Conservation (phyloP, 345 rosid species). For the Trapa incisa region DNA sequence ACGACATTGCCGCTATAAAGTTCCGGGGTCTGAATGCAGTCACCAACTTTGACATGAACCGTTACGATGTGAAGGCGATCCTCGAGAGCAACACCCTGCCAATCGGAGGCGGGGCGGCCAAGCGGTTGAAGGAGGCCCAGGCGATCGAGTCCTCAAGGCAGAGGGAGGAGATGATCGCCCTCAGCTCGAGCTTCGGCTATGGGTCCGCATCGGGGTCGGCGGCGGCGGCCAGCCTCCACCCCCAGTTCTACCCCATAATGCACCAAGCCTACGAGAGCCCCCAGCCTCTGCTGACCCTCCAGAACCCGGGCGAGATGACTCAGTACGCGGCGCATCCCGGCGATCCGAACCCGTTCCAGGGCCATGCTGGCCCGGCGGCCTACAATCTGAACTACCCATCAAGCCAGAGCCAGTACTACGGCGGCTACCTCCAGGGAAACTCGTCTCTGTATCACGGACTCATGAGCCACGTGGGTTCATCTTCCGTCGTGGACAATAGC, state of each 20-base stretch:
- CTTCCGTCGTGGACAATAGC: conserved; percentile 23
- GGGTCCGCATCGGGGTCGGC: conserved; percentile 19
- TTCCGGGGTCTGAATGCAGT: conserved; percentile 87
- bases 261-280: conserved; percentile 46
- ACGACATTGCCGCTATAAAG: conserved; percentile 95
- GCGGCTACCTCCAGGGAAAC: conserved; percentile 53
- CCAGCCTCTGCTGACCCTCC: conserved; percentile 55
- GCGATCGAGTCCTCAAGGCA: conserved; percentile 76
- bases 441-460: conserved; percentile 62
- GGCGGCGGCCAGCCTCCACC: conserved; percentile 11
- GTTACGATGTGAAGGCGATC: conserved; percentile 90
- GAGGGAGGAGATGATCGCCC: conserved; percentile 78
- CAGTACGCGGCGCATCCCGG: conserved; percentile 32
- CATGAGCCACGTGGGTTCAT: conserved; percentile 29
- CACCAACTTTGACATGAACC: conserved; percentile 91
- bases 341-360: conserved; percentile 46
- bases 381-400: conserved; percentile 30
- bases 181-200: conserved; percentile 54
- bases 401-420: conserved; percentile 49
- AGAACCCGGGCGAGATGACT: conserved; percentile 50
- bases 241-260: conserved; percentile 52
- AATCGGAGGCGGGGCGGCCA: conserved; percentile 96
- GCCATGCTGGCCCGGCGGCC: conserved; percentile 14
- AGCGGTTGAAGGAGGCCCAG: conserved; percentile 92
- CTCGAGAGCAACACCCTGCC: conserved; percentile 92